Evolutionary conservation across 2,329 filamentous ascomycete genomes (phyloP).

Genomic region (Lecanoromycetidae sp.): DNA sequence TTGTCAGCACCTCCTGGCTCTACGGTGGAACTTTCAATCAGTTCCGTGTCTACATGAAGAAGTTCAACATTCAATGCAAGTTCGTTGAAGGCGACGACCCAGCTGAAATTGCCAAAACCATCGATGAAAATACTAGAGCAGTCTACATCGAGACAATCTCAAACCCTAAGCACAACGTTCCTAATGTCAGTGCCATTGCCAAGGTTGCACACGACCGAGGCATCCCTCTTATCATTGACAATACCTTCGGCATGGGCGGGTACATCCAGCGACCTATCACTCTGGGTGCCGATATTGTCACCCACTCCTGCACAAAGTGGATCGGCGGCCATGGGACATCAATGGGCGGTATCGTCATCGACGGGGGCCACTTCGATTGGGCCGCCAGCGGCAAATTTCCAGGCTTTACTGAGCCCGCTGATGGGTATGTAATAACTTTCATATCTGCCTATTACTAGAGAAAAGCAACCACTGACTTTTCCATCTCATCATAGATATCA

Average conservation of each 20-base stretch:
- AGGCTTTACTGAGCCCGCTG: conserved; percentile 77
- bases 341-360: conserved; percentile 73
- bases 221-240: conserved; percentile 61
- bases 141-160: conserved; percentile 87
- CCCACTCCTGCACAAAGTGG: conserved; percentile 94
- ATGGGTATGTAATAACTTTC: too few species aligned
- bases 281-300: conserved; percentile 84
- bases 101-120: conserved; percentile 65
- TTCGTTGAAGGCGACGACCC: conserved; percentile 67
- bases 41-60: conserved; percentile 78
- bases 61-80: conserved; percentile 78
- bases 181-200: conserved; percentile 76
- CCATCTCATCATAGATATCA: too few species aligned
- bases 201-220: conserved; percentile 63
- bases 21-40: conserved; percentile 97
- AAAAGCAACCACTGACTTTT: too few species aligned
- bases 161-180: conserved; percentile 86
- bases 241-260: conserved; percentile 88
- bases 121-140: conserved; percentile 88
- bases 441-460: too few species aligned
- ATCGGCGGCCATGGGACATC: conserved; percentile 93
- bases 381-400: conserved; percentile 75
- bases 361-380: conserved; percentile 91
- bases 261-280: conserved; percentile 80
- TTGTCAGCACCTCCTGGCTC: conserved; percentile 77